Conservation (phyloP, 495 filamentous ascomycete genomes). For the Aspergillus egyptiacus region DNA sequence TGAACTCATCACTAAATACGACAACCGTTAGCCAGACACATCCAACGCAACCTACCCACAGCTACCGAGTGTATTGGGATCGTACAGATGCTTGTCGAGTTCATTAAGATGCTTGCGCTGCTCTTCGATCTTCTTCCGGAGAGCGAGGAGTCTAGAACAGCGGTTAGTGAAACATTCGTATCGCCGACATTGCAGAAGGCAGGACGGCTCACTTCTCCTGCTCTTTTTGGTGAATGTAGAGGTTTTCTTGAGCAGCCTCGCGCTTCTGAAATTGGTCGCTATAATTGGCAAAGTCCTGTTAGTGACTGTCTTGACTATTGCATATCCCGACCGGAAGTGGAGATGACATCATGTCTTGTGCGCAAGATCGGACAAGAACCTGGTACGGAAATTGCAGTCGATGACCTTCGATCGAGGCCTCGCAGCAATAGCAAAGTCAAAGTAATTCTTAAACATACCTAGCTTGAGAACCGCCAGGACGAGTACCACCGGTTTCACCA, state of each 20-base stretch:
- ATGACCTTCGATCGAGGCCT: background rate
- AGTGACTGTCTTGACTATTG: background rate
- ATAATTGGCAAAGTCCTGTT: conserved; percentile 6
- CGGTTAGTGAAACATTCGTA: background rate
- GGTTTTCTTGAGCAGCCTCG: conserved; percentile 80
- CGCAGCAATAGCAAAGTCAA: background rate
- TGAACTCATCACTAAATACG: conserved; percentile 56
- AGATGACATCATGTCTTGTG: conserved; percentile 18
- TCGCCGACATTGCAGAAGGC: background rate
- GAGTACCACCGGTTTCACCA: conserved; percentile 64
- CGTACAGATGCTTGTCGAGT: conserved; percentile 79
- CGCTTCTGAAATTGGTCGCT: conserved; percentile 89
- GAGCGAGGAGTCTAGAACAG: conserved; percentile 44
- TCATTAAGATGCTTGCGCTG: conserved; percentile 79
- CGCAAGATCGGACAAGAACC: background rate
- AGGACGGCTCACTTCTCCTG: conserved; percentile 59
- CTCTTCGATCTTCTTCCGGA: conserved; percentile 71
- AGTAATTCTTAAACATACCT: conserved; percentile 23
- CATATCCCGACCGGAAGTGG: no score
- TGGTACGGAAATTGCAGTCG: background rate
- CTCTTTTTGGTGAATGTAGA: conserved; percentile 78
- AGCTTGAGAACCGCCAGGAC: conserved; percentile 31
- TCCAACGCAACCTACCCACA: background rate
- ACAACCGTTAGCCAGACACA: background rate
- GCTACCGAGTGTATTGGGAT: conserved; percentile 1